Base-by-base conservation (phyloP, 2,329 filamentous ascomycete genomes). In the Colletotrichum coccodes region DNA sequence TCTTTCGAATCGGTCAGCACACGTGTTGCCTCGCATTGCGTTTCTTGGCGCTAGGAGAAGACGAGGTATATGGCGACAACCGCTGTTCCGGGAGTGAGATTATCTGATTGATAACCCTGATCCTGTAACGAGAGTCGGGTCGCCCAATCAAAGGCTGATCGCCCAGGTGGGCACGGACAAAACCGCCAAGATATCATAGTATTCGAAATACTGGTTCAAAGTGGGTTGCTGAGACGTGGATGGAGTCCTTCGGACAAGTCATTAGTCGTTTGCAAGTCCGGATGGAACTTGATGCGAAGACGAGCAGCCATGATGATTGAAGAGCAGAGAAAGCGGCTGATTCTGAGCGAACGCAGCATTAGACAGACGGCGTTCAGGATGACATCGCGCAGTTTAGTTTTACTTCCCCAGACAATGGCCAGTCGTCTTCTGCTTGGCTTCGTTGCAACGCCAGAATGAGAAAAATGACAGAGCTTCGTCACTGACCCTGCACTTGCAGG, bases 71-170 rank as follows among this genome's bases (percentile, higher is more conserved):
- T 30, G 36, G 49, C 38, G 32, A 38, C 16, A 40, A 30, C 12
- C 28, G 40, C 11, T 54, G 2, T 23, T 21, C 28, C 32, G 64
- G 1, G 18, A 46, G 18, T 11, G 32, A 63, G 59, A 67, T 64
- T 58, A 67, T 67, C 59, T 50, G 64, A 67, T 67, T 67, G 64
- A 67, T 64, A 64, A 64, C 4, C 9, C 60, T 18, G 28, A 3
- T 61, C 38, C 23, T 32, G 23, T 42, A 59, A 49, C 50, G 14
- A 40, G 30, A 36, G 42, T 26, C 28, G 14, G 38, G n/a, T 53
- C 47, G 16, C 36, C 11, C 23, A 56, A 44, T n/a, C 38, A 56
- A 30, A 61, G 32, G 36, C n/a, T n/a, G 34, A 42, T 40, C 34
- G 23, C 23, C 38, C 56, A 30, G 42, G 64, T 36, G 52, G 28